Evolutionary conservation across 768 basidiomycete genomes (phyloP), one percentile per base, ranked within the genome.

Genomic region (Sporobolomyces pararoseus): DNA sequence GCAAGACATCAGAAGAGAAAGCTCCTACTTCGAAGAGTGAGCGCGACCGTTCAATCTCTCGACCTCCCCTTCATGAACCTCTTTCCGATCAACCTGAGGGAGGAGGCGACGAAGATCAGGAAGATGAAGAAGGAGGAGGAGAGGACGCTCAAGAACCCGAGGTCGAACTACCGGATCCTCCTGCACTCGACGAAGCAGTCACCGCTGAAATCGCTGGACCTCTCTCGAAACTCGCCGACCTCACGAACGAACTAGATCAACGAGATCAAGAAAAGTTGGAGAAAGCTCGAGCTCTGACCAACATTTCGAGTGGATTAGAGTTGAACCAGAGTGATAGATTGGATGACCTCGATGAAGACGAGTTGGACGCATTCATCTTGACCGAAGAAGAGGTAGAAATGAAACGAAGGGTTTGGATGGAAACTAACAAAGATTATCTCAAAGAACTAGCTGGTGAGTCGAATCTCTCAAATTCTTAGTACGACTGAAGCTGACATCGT

Each of bases 401-500:
- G 76, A 97, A 90, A 79, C 90, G 91, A 78, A 86, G 90, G 16
- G 86, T 96, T 2, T 97, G 93, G 93, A 91, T 94, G 55, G 91
- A 94, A 80, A 82, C 91, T 76, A 96, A 96, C 78, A 84, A 84
- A 74, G 93, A 96, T 37, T 97, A 95, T 78, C 81, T 97, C 42
- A 89, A 92, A 77, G 87, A 88, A 21, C 82, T 94, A 39, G 92
- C 91, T 61, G 89, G 91, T 89, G 74, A 78, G 85, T 81, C 4
- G 21, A 3, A 25, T 21, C 23, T 55, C 34, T 7, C 34, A 27
- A 19, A 23, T 25, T 35, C 10, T 23, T 14, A 29, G 16, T 14
- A 13, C 14, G 14, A 32, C 52, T 4, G 39, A 2, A 55, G 47
- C 55, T 52, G 34, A 49, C 66, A 60, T n/a, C 10, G 19, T 21